phyloP scores from a whole-genome alignment of 352 stramenopile species.

The Phytophthora parvispora region DNA sequence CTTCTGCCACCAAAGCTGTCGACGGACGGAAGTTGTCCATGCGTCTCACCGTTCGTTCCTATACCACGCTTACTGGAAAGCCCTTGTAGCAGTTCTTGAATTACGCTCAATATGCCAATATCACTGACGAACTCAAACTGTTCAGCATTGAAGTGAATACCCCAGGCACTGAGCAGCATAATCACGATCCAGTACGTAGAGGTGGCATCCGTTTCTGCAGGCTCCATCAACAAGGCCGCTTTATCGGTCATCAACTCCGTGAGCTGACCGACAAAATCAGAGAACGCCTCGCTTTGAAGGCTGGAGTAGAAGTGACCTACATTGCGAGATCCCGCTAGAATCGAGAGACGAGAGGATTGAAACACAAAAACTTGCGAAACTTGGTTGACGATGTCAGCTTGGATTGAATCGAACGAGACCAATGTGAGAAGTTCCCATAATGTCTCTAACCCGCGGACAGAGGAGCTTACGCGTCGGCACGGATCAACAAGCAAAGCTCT shows the following conservation, averaged over 20 bases:
- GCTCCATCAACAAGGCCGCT: constrained; percentile 21
- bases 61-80: constrained; percentile 10
- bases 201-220: constrained; percentile 1
- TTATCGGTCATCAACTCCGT: constrained; percentile 52
- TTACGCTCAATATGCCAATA: constrained; percentile 48
- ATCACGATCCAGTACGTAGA: constrained; percentile 39
- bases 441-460: constrained; percentile 50
- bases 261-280: constrained; percentile 42
- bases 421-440: constrained; percentile 57
- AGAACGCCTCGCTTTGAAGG: constrained; percentile 40
- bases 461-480: constrained; percentile 55
- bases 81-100: constrained; percentile 41
- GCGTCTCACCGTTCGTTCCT: neutral
- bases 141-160: constrained; percentile 41
- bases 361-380: constrained; percentile 66
- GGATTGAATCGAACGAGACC: constrained; percentile 55
- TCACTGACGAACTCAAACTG: constrained; percentile 69
- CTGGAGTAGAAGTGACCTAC: constrained; percentile 45
- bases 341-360: neutral
- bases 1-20: constrained; percentile 23
- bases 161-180: constrained; percentile 52
- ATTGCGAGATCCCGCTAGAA: constrained; percentile 19
- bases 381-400: constrained; percentile 61
- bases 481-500: constrained; percentile 53
- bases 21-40: constrained; percentile 1